These are phyloP conservation scores for Yamadazyma siamensis DNA, from an alignment of 1,139 yeast genomes.

Conservation along the genomic window DNA sequence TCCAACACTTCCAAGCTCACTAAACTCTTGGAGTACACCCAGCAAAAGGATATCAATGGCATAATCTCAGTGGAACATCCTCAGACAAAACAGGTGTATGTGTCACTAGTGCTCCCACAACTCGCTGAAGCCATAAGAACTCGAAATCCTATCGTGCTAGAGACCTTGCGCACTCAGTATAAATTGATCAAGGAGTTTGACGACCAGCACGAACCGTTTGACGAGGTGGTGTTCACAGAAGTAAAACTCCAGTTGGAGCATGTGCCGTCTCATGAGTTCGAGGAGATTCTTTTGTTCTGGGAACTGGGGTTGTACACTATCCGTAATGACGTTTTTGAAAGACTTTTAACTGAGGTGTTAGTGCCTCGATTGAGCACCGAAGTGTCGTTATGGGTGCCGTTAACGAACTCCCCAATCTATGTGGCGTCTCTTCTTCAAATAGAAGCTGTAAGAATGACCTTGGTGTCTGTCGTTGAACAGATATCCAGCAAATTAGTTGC, in stretches of 20 bases:
- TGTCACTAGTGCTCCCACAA: not conserved
- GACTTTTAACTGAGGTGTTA: not conserved
- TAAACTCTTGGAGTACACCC: slow-evolving; percentile 5
- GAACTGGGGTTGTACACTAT: not conserved
- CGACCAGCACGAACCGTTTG: not conserved
- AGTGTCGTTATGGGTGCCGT: slow-evolving; percentile 2
- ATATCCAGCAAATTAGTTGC: slow-evolving; percentile 9
- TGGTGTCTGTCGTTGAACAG: slow-evolving; percentile 6
- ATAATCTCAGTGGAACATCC: not conserved
- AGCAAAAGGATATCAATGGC: slow-evolving; percentile 1
- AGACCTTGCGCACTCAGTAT: not conserved
- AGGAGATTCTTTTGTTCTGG: not conserved
- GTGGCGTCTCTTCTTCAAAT: slow-evolving; percentile 2
- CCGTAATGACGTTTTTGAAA: not conserved
- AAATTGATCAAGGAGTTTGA: not conserved
- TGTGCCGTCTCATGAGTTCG: not conserved
- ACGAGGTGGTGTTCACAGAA: not conserved
- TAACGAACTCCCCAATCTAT: too few relatives aligned
- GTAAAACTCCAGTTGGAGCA: not conserved
- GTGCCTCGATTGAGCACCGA: not conserved
- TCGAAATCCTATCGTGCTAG: not conserved
- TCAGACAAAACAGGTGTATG: not conserved
- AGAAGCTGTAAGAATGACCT: not conserved
- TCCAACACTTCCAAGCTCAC: too few relatives aligned
- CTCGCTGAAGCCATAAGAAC: not conserved